Evolutionary conservation across 768 basidiomycete species (phyloP).

Genomic region (Leccinum longicurvipes): DNA sequence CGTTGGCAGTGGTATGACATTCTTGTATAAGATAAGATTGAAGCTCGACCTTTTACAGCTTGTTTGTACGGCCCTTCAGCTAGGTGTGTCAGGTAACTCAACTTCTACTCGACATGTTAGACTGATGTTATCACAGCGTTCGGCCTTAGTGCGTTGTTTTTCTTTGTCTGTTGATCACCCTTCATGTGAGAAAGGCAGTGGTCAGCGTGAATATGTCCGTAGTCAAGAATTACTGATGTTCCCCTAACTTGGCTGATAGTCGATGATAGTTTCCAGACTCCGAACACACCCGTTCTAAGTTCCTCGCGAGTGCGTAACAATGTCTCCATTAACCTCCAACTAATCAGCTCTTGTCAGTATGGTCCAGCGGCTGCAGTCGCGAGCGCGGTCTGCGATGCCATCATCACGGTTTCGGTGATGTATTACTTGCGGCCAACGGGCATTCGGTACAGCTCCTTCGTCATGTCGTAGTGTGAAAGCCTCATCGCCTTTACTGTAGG

Average conservation of each 20-base stretch:
- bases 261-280: slow-evolving; percentile 1
- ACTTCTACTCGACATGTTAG: neutral
- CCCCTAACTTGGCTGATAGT: neutral
- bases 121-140: slow-evolving; percentile 1
- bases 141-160: slow-evolving; percentile 5
- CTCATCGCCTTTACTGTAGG: neutral
- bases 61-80: slow-evolving; percentile 3
- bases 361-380: neutral
- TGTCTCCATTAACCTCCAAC: too few relatives aligned
- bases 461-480: neutral
- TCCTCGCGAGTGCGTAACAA: too few relatives aligned
- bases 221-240: neutral
- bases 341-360: neutral
- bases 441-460: neutral
- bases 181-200: neutral
- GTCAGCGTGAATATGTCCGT: slow-evolving; percentile 1
- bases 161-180: neutral
- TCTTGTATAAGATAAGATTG: neutral
- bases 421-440: slow-evolving; percentile 11
- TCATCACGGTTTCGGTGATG: slow-evolving; percentile 9
- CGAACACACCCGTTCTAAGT: too few relatives aligned
- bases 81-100: slow-evolving; percentile 1
- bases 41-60: slow-evolving; percentile 1
- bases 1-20: slow-evolving; percentile 12
- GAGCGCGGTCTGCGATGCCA: slow-evolving; percentile 7